phyloP scores from a whole-genome alignment of 345 rosid genomes.

The Physaria fendleri region DNA sequence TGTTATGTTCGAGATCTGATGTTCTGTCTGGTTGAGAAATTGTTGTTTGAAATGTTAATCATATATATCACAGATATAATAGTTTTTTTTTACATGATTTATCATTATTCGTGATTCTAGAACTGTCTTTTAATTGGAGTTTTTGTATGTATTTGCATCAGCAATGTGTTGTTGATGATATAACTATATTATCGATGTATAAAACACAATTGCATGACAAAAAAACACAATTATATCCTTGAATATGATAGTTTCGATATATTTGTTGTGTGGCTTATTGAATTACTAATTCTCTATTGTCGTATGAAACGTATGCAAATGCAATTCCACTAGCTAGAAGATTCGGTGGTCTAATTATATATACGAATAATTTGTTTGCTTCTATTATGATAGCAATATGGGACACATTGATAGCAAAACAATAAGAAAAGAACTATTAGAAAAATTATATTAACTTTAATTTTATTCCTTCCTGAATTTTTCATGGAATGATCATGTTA shows the following conservation, averaged over 20 bases:
- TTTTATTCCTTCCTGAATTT: not conserved
- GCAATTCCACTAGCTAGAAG: not conserved
- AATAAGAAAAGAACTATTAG: not conserved
- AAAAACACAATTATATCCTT: too few relatives aligned
- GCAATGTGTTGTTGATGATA: conserved; percentile 7
- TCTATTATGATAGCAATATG: not conserved
- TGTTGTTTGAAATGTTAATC: not conserved
- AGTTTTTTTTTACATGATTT: conserved; percentile 12
- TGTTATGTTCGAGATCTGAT: not conserved
- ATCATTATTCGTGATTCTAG: conserved; percentile 20
- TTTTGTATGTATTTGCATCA: conserved; percentile 33
- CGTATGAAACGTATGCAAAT: conserved; percentile 7
- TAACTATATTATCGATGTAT: not conserved
- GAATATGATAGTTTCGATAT: not conserved
- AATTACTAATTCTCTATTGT: conserved; percentile 6
- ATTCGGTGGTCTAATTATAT: not conserved
- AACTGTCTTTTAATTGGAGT: conserved; percentile 22
- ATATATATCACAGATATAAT: not conserved
- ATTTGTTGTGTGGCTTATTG: conserved; percentile 6
- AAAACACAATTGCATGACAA: not conserved
- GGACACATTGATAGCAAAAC: not conserved
- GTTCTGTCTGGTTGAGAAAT: not conserved
- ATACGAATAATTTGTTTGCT: not conserved
- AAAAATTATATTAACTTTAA: not conserved
- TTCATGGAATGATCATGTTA: not conserved